Evolutionary conservation across 805 yeast species (phyloP).

Genomic region (Suhomyces tanzawaensis): DNA sequence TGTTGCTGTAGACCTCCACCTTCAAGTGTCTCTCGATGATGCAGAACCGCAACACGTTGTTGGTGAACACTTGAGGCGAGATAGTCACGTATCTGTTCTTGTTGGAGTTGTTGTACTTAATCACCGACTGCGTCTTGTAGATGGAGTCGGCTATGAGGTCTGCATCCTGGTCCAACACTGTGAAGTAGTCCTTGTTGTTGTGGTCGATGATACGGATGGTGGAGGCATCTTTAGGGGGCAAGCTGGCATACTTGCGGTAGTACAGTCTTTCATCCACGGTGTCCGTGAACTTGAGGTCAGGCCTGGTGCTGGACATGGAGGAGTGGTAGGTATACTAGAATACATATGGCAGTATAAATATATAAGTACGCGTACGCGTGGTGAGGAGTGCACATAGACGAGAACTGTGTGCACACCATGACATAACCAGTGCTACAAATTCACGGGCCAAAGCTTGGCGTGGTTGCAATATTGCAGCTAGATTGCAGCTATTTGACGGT

Average conservation of each 20-base stretch:
- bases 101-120: slow-evolving; percentile 55
- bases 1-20: slow-evolving; percentile 71
- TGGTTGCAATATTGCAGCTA: too few species aligned
- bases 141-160: slow-evolving; percentile 76
- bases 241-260: slow-evolving; percentile 42
- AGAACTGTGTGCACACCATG: too few species aligned
- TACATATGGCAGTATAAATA: too few species aligned
- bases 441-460: too few species aligned
- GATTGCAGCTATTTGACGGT: too few species aligned
- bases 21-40: slow-evolving; percentile 71
- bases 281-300: slow-evolving; percentile 43
- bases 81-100: slow-evolving; percentile 64
- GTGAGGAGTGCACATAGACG: too few species aligned
- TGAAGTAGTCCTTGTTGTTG: slow-evolving; percentile 71
- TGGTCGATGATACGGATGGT: slow-evolving; percentile 73
- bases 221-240: slow-evolving; percentile 46
- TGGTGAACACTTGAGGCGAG: slow-evolving; percentile 69
- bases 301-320: slow-evolving; percentile 38
- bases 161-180: slow-evolving; percentile 74
- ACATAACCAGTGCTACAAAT: too few species aligned
- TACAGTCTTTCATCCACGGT: slow-evolving; percentile 42
- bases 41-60: slow-evolving; percentile 58
- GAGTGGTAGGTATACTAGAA: neutral
- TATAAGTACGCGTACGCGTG: too few species aligned
- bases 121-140: slow-evolving; percentile 78